These are phyloP conservation scores for Colletotrichum kahawae DNA, from an alignment of 2,329 filamentous ascomycete genomes.

Conservation along the genomic window DNA sequence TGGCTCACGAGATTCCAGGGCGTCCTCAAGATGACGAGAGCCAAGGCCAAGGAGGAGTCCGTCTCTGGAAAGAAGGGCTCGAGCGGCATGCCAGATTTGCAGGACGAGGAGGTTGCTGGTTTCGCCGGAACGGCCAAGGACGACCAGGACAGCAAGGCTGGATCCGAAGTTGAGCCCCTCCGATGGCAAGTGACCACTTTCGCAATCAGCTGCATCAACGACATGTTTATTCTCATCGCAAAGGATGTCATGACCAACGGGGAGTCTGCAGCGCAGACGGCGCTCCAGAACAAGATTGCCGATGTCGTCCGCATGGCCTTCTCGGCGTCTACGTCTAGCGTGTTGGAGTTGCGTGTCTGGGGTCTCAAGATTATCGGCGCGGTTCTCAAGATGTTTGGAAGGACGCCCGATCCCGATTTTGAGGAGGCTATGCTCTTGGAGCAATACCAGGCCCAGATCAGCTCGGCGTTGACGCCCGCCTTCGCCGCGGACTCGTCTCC, in stretches of 20 bases:
- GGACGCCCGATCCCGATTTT: conserved; percentile 94
- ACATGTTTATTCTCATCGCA: conserved; percentile 78
- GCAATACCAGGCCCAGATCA: conserved; percentile 98
- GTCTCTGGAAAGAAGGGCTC: conserved; percentile 45
- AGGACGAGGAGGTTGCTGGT: conserved; percentile 95
- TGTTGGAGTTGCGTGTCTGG: conserved; percentile 87
- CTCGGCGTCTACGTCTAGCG: conserved; percentile 92
- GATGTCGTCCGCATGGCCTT: conserved; percentile 98
- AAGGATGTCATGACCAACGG: conserved; percentile 81
- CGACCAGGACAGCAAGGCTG: conserved; percentile 50
- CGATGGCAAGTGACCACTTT: conserved; percentile 97
- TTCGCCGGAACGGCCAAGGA: conserved; percentile 70
- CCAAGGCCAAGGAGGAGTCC: conserved; percentile 63
- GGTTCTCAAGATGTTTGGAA: conserved; percentile 94
- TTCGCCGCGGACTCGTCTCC: conserved; percentile 96
- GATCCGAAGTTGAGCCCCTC: conserved; percentile 81
- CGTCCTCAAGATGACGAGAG: conserved; percentile 85
- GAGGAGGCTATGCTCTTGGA: conserved; percentile 95
- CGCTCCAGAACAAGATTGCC: conserved; percentile 81
- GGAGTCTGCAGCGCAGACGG: conserved; percentile 77
- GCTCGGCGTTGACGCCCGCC: conserved; percentile 92
- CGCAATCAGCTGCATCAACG: conserved; percentile 85
- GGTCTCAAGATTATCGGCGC: conserved; percentile 94
- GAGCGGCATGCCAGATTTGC: conserved; percentile 73
- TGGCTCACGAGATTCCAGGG: conserved; percentile 92